Evolutionary conservation across 345 rosid genomes (phyloP).

Genomic region (Lepidium sativum): DNA sequence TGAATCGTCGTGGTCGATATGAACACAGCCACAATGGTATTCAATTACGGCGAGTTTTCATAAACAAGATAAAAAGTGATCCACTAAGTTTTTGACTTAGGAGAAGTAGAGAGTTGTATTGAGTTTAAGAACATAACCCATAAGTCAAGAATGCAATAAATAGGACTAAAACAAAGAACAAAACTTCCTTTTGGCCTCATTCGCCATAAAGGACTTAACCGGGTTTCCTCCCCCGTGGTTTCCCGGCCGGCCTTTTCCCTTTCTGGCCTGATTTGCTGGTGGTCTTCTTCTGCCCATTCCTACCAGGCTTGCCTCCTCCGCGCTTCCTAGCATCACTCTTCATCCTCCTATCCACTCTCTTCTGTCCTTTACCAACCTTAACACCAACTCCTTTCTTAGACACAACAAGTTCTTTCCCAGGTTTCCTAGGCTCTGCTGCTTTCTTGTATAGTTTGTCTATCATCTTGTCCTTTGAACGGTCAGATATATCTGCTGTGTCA

Average conservation of each 20-base stretch:
- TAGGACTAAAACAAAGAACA: neutral
- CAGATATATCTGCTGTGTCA: constrained; percentile 65
- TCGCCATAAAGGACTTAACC: constrained; percentile 5
- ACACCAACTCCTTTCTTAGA: constrained; percentile 90
- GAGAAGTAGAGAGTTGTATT: neutral
- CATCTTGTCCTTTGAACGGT: constrained; percentile 72
- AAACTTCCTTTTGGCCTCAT: neutral
- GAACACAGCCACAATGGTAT: neutral
- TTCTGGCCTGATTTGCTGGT: constrained; percentile 32
- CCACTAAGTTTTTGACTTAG: neutral
- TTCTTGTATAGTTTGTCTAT: constrained; percentile 84
- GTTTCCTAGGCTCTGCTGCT: constrained; percentile 54
- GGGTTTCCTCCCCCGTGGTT: constrained; percentile 27
- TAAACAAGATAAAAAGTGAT: neutral
- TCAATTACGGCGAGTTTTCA: neutral
- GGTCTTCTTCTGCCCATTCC: constrained; percentile 53
- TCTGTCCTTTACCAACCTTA: constrained; percentile 76
- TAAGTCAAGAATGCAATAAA: neutral
- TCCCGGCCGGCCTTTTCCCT: constrained; percentile 33
- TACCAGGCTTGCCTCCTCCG: constrained; percentile 46
- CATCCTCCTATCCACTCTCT: constrained; percentile 79
- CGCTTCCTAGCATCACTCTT: constrained; percentile 59
- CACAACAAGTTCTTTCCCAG: constrained; percentile 71
- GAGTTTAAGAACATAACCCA: neutral
- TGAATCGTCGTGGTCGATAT: neutral